phyloP scores from a whole-genome alignment of 371 early-diverging fungal genomes.

The Mucor racemosus region DNA sequence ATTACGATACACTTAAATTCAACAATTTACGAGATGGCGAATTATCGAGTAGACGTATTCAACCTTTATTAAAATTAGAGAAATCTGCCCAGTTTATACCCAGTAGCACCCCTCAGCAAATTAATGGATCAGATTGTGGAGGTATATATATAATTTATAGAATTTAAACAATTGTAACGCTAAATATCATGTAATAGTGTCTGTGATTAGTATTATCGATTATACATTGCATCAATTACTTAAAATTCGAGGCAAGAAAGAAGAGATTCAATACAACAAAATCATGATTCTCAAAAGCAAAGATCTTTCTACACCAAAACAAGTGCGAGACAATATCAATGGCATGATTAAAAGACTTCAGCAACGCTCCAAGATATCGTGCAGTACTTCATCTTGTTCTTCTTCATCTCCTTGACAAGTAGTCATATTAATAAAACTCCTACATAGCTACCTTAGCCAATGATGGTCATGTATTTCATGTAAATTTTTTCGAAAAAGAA shows the following conservation, averaged over 20 bases:
- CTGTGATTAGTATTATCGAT: constrained; percentile 46
- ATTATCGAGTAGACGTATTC: constrained; percentile 23
- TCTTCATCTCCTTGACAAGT: constrained; percentile 17
- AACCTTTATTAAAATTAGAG: constrained; percentile 25
- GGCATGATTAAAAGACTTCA: constrained; percentile 28
- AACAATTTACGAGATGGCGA: constrained; percentile 36
- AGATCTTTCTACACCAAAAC: constrained; percentile 14
- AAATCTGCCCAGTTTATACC: constrained; percentile 27
- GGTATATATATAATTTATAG: constrained; percentile 18
- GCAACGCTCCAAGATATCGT: constrained; percentile 4
- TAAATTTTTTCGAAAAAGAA: constrained; percentile 9
- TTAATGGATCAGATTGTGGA: constrained; percentile 58
- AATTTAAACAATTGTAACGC: background rate
- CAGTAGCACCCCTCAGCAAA: constrained; percentile 52
- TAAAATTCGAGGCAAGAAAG: constrained; percentile 6
- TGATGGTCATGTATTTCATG: constrained; percentile 3
- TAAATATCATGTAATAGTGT: constrained; percentile 20
- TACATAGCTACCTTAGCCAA: constrained; percentile 14
- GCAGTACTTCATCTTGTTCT: background rate
- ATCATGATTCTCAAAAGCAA: constrained; percentile 23
- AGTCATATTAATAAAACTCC: constrained; percentile 19
- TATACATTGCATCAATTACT: constrained; percentile 35
- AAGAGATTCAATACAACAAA: constrained; percentile 12
- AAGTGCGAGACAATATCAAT: constrained; percentile 26
- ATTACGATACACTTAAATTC: constrained; percentile 52